Percentiles rank a stretch among this genome's conserved stretches.
These are phyloP conservation scores for Sorghum bicolor DNA, from an alignment of 176 grass and related monocot genomes.

Conservation along the genomic window Sorghum_bicolor_NCBIv3 NC_012871.2:4063501-4064000, in stretches of 20 bases:
- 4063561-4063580: not conserved
- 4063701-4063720: not conserved
- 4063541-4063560: not conserved
- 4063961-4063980: constrained; percentile 1
- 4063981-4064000: constrained; percentile 22
- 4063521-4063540: not conserved
- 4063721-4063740: not conserved
- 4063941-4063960: not conserved
- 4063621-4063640: constrained; percentile 7
- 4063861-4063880: constrained; percentile 89
- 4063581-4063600: not conserved
- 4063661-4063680: not conserved
- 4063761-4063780: constrained; percentile 98
- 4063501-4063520: not conserved
- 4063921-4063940: constrained; percentile 15
- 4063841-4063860: constrained; percentile 96
- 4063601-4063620: not conserved
- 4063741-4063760: not conserved
- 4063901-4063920: constrained; percentile 96
- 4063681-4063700: not conserved
- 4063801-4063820: constrained; percentile 55
- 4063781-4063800: constrained; percentile 92
- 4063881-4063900: constrained; percentile 99
- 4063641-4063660: not conserved
- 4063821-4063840: constrained; percentile 62